Evolutionary conservation across 2,329 filamentous ascomycete genomes (phyloP), one percentile per base, ranked within the genome.

Genomic region (Cladorrhinum sp.): DNA sequence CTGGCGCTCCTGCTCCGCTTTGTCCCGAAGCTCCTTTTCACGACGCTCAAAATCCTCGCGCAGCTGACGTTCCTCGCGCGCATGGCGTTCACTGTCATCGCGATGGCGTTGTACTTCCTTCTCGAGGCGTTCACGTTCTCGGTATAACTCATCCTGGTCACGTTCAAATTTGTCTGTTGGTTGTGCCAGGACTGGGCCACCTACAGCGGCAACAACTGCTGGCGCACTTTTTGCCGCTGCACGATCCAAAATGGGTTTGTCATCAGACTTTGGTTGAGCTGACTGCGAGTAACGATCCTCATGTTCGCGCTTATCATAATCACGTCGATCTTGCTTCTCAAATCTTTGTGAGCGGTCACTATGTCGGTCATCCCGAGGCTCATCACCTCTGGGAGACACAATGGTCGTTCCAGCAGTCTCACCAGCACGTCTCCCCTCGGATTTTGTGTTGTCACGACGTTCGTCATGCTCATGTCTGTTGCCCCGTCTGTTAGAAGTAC

Each of bases 141-240:
- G 61, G 26, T 56, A 55, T 2, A 33, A 21, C n/a, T 60, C 58
- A 21, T 60, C 54, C 23, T 21, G 18, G 30, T 55, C 52, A 23
- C 54, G 54, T n/a, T 57, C 54, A 18, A 18, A 3, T 10, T 39
- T 42, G 12, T 36, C 30, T 6, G 20, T 24, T 8, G 20, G 14
- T 42, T 76, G 73, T 55, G 78, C 57, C 18, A 64, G 23, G 18
- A 64, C 56, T 0, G 65, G 60, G 6, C 58, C 62, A 16, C 60
- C 65, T 9, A 64, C 64, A 7, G 66, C 74, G 16, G 77, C 74
- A 54, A 79, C 74, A 23, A 75, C 75, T 46, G 79, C 80, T 14
- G 80, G 80, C 9, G 79, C 79, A 48, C 79, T 75, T 20, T 77
- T 81, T 26, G 77, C 76, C 14, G 80, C 75, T n/a, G 80, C 80